phyloP scores from a whole-genome alignment of 1,284 basidiomycete genomes.

The Cryptococcus wingfieldii region DNA sequence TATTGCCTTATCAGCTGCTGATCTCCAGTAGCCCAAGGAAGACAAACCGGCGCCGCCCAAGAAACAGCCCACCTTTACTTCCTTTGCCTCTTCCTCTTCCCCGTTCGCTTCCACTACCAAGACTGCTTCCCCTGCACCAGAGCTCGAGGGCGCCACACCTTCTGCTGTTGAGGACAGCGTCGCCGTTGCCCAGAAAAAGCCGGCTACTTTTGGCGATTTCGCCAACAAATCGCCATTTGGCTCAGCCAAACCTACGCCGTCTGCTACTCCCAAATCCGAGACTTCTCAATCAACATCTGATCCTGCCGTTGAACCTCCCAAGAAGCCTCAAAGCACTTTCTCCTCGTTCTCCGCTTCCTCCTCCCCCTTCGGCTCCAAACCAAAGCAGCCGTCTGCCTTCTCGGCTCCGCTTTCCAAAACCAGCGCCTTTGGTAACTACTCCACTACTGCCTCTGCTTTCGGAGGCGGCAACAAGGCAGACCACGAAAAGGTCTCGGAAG shows the following conservation, averaged over 20 bases:
- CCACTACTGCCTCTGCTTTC: constrained; percentile 31
- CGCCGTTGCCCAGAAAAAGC: constrained; percentile 17
- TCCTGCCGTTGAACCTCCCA: constrained; percentile 1
- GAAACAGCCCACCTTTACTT: constrained; percentile 53
- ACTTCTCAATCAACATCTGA: not conserved
- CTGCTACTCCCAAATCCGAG: not conserved
- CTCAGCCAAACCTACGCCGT: not conserved
- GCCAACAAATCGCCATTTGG: not conserved
- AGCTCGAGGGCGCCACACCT: not conserved
- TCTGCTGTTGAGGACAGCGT: constrained; percentile 2
- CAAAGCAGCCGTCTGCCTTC: constrained; percentile 11
- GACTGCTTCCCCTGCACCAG: constrained; percentile 5
- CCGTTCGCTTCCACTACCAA: constrained; percentile 53
- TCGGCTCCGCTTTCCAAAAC: constrained; percentile 7
- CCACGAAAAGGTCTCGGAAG: constrained; percentile 2
- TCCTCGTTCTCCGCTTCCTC: constrained; percentile 46
- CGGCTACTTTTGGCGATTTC: constrained; percentile 4
- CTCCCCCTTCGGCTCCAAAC: constrained; percentile 51
- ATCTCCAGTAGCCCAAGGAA: not conserved
- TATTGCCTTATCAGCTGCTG: too few species aligned
- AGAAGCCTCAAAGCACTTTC: constrained; percentile 49
- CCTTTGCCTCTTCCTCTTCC: constrained; percentile 60
- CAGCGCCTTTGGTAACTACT: constrained; percentile 39
- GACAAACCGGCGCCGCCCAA: constrained; percentile 6
- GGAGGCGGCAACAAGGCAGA: constrained; percentile 1